Evolutionary conservation across 106 monocot genomes (phyloP), one percentile per base, ranked within the genome.

Genomic region (Triglochin maritima): DNA sequence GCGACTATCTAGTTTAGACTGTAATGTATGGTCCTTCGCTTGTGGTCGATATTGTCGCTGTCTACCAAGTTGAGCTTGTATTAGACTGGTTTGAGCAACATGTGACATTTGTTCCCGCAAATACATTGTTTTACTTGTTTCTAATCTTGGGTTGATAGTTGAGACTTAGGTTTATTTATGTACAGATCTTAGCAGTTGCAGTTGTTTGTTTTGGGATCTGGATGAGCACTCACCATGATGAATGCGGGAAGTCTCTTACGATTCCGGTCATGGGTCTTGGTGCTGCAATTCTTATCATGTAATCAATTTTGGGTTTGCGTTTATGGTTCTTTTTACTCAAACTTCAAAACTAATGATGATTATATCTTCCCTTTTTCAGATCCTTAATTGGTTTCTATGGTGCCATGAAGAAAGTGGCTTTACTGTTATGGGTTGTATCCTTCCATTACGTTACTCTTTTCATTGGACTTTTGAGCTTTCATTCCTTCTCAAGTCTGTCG

Each of bases 371-470:
- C 6, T 48, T 63, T 75, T 84, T 76, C 90, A 95, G 95, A 80
- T 95, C 95, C 14, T 64, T 95, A 11, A 75, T 88, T 53, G 95
- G 95, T 46, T 95, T 95, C 62, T 50, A 85, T 51, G 90, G 95
- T 50, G 90, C 95, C 47, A 63, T 83, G 79, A 95, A 88, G 78
- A 87, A 88, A 60, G 60, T 83, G 49, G 16, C 79, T 2, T 3
- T 76, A 47, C 71, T 95, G 68, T 69, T 95, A 49, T 95, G 95
- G 95, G 69, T 80, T 15, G 95, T 88, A 95, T 95, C 95, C 95
- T 90, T 90, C n/a, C n/a, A 60, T 44, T 56, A 14, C 7, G 16
- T 71, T 3, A 4, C 11, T 56, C 9, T 47, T 56, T 16, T 15
- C 7, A 65, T 50, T 8, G 15, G 43, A n/a, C 47, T 16, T 14